These are phyloP conservation scores for Colletotrichum sansevieriae DNA, from an alignment of 2,329 filamentous ascomycete species.

Conservation along the genomic window DNA sequence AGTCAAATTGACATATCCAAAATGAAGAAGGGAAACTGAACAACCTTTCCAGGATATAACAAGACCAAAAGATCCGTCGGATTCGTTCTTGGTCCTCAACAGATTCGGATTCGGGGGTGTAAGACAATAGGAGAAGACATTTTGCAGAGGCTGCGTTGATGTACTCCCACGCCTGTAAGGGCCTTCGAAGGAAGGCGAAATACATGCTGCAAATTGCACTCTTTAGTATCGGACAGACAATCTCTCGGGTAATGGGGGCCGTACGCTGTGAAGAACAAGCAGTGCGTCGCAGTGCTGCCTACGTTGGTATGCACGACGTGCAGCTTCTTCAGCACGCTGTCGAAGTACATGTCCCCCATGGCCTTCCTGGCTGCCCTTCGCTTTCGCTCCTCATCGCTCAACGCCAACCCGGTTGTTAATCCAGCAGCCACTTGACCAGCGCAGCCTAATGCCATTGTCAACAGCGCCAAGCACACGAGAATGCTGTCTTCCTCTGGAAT, in stretches of 20 bases:
- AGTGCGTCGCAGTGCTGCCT: constrained; percentile 61
- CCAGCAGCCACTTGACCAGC: constrained; percentile 56
- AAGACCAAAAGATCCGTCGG: constrained; percentile 66
- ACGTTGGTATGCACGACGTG: constrained; percentile 61
- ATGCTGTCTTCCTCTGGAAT: constrained; percentile 54
- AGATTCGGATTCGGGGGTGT: constrained; percentile 51
- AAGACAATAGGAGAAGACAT: constrained; percentile 62
- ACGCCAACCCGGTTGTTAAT: constrained; percentile 41
- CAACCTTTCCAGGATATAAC: constrained; percentile 66
- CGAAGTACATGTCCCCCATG: constrained; percentile 60
- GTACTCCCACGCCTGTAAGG: constrained; percentile 66
- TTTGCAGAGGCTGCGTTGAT: constrained; percentile 63
- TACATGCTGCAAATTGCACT: constrained; percentile 54
- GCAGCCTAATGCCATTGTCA: constrained; percentile 63
- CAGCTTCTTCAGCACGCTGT: constrained; percentile 59
- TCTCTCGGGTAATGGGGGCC: constrained; percentile 33
- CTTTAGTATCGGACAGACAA: not conserved
- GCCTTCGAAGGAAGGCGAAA: constrained; percentile 63
- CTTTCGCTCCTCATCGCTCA: constrained; percentile 48
- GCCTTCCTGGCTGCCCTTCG: constrained; percentile 49
- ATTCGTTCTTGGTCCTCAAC: constrained; percentile 61
- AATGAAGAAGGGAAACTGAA: not conserved
- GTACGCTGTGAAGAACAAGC: constrained; percentile 64
- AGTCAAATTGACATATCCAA: not conserved
- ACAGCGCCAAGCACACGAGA: constrained; percentile 57